Evolutionary conservation across 176 grass and related monocot genomes (phyloP).

Genomic region (Neostapfia colusana): DNA sequence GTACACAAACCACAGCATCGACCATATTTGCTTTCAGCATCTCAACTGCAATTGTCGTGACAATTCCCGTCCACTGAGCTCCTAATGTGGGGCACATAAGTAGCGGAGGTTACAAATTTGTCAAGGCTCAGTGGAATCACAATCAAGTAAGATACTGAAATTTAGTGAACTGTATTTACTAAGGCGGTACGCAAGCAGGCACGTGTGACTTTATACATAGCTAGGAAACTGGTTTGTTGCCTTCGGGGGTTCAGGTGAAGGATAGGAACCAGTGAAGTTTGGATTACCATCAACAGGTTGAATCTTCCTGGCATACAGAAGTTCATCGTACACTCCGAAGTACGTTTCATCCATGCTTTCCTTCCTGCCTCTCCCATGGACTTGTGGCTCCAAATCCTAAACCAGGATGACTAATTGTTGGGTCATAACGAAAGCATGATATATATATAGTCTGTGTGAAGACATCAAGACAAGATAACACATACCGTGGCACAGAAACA

Average conservation of each 20-base stretch:
- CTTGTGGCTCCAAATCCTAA: constrained; percentile 70
- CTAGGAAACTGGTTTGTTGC: not conserved
- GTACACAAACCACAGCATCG: constrained; percentile 92
- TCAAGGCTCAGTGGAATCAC: not conserved
- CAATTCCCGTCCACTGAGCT: constrained; percentile 92
- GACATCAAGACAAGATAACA: not conserved
- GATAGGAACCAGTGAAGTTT: not conserved
- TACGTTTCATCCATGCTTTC: constrained; percentile 68
- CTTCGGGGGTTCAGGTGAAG: not conserved
- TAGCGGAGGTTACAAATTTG: not conserved
- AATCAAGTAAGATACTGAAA: not conserved
- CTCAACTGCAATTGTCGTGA: constrained; percentile 90
- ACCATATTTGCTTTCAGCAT: constrained; percentile 93
- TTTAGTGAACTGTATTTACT: not conserved
- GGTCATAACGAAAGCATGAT: not conserved
- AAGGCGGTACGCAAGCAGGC: not conserved
- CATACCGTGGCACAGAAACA: not conserved
- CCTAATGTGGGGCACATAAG: constrained; percentile 39
- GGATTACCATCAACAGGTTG: constrained; percentile 68
- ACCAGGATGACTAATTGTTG: not conserved
- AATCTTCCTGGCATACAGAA: constrained; percentile 85
- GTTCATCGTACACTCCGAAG: constrained; percentile 78
- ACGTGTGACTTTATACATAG: not conserved
- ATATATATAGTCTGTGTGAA: not conserved
- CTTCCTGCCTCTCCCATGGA: constrained; percentile 82